Base-by-base conservation (phyloP, 768 basidiomycete genomes). In the Boletus speciosus region DNA sequence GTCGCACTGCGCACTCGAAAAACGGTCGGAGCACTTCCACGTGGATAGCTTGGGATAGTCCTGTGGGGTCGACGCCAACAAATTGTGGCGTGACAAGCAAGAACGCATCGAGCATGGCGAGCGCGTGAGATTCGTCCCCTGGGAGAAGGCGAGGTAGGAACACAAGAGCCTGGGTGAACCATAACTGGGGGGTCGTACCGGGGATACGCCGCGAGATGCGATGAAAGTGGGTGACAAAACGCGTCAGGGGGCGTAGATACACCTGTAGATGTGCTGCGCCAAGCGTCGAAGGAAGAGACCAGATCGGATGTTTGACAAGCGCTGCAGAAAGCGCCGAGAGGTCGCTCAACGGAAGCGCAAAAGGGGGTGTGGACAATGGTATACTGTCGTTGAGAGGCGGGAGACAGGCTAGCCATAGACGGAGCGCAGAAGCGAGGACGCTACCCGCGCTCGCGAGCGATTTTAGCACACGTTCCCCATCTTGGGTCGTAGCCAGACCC, bases 121-220 rank as follows among this genome's bases (percentile, higher is more conserved):
- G 59, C 0, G 81, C 85, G 35, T 72, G 63, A 1, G 80, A 80
- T 65, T 95, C 93, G 58, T 95, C 88, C 12, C 93, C 92, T 0
- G 87, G 88, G 12, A 84, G 72, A 23, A 86, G 73, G 34, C 78
- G 71, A 14, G 71, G 59, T 1, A 89, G 60, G 43, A 88, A 77
- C 0, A 80, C 71, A 34, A 86, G 77, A 3, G 83, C 81, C 57
- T 88, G 86, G 0, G 83, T 81, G 37, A 86, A 71, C 88, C 88
- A 90, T 19, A 84, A 64, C 50, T 82, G 77, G 29, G 76, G 71
- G 5, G 79, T 70, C n/a, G 78, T 78, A 21, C 71, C 78, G 6
- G 88, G 85, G 12, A 84, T 73, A 12, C 74, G 67, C 27, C 77
- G 74, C 2, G 84, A 88, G n/a, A 90, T 70, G 3, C 71, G 72